Base-by-base conservation (phyloP, 192 early-diverging fungal genomes). In the Coemansia sp. region DNA sequence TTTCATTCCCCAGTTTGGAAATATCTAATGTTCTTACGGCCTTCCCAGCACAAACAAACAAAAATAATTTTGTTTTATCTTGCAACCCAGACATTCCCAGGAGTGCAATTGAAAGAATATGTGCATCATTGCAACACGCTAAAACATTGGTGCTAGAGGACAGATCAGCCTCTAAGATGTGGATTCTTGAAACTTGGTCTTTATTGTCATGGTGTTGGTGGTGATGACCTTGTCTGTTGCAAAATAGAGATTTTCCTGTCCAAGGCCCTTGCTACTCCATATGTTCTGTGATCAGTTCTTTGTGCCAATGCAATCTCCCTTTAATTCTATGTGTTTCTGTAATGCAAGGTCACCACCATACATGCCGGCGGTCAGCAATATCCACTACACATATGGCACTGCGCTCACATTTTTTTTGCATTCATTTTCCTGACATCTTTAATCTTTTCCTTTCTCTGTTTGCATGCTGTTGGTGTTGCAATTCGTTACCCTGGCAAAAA, bases 331-430 rank as follows among this genome's bases (percentile, higher is more conserved):
- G 5, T 58, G 26, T 21, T 58, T 58, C 56, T 40, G 32, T 41
- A 58, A 58, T 58, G 56, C 56, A 58, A 58, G 56, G 56, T 58
- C 56, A 58, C 56, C 56, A 41, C 56, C 56, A 58, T 58, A 37
- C 56, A 58, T 58, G 56, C 37, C 37, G 56, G 39, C 39, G 56
- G 37, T 40, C 56, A 58, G 56, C 56, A 58, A 58, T 21, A 6
- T 23, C 21, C 50, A 26, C 50, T 21, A 23, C 50, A 53, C 50
- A 53, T 53, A 23, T 19, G 7, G 50, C 19, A 21, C 50, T 53
- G 6, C 6, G 13, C 48, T 18, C 18, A 6, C 49, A 8, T 8
- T 18, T 18, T 19, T 19, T 26, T 23, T 10, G 13, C 13, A 7
- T 13, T 13, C 52, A 11, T 3, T 54, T 4, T 16, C 15, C 57